These are phyloP conservation scores for Aspergillus sp. DNA, from an alignment of 2,329 filamentous ascomycete species.

Conservation along the genomic window DNA sequence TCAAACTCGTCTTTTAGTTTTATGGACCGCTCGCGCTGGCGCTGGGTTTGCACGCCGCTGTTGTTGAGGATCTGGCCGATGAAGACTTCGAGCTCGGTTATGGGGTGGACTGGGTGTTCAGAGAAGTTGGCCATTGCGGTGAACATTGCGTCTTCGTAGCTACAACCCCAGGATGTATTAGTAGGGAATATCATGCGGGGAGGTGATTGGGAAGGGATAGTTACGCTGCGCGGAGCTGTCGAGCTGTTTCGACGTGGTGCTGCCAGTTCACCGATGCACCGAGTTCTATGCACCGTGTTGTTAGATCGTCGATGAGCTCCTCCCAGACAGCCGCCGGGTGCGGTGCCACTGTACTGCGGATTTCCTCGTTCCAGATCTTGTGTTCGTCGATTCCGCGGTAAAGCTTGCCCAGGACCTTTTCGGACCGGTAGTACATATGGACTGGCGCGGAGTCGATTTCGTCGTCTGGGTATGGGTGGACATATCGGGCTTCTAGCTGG, in stretches of 20 bases:
- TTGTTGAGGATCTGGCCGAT: conserved; percentile 58
- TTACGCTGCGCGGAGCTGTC: conserved; percentile 12
- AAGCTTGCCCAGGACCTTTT: conserved; percentile 67
- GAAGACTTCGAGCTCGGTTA: conserved; percentile 57
- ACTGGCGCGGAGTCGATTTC: conserved; percentile 47
- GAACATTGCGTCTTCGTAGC: conserved; percentile 55
- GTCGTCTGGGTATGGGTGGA: conserved; percentile 47
- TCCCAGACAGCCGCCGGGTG: conserved; percentile 17
- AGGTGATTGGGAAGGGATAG: not conserved
- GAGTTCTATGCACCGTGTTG: conserved; percentile 7
- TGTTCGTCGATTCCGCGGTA: conserved; percentile 73
- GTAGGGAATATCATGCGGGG: not conserved
- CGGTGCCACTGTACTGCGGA: conserved; percentile 7
- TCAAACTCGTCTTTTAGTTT: conserved; percentile 47
- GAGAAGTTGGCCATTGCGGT: conserved; percentile 50
- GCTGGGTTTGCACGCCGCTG: conserved; percentile 38
- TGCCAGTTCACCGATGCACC: conserved; percentile 10
- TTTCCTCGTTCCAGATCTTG: conserved; percentile 47
- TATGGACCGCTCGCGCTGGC: conserved; percentile 43
- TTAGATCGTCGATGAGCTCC: conserved; percentile 7
- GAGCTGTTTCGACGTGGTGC: conserved; percentile 16
- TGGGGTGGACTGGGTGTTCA: conserved; percentile 38
- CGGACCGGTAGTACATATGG: conserved; percentile 63
- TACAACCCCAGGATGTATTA: conserved; percentile 18
- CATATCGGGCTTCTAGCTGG: conserved; percentile 46